phyloP scores from a whole-genome alignment of 108 stramenopile genomes.

The Ochromonas danica region DNA sequence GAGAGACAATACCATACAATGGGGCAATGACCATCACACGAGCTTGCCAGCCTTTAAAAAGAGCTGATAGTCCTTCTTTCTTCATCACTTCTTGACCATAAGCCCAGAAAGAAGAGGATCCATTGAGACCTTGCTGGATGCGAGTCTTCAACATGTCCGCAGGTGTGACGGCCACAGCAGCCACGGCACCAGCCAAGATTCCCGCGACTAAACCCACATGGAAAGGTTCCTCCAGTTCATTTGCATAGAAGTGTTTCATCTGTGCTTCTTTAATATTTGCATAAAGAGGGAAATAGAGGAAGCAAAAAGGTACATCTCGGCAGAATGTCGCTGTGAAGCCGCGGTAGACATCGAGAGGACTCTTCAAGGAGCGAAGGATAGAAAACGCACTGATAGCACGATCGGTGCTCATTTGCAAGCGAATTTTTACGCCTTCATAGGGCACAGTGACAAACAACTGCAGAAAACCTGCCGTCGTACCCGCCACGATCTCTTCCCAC shows the following conservation, averaged over 20 bases:
- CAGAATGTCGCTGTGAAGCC: constrained; percentile 45
- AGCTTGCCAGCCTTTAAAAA: no score
- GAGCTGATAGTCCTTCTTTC: no score
- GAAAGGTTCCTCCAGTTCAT: constrained; percentile 29
- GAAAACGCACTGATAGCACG: constrained; percentile 28
- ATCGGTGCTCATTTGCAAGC: constrained; percentile 42
- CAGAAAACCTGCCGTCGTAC: constrained; percentile 39
- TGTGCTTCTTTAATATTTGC: constrained; percentile 44
- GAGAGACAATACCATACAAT: no score
- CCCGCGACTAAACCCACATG: constrained; percentile 55
- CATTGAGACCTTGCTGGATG: no score
- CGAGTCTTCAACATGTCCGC: constrained; percentile 62
- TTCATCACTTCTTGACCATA: no score
- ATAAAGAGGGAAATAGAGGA: constrained; percentile 49
- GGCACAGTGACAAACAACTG: constrained; percentile 48
- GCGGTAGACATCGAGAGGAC: constrained; percentile 46
- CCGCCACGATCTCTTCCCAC: constrained; percentile 44
- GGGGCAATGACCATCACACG: no score
- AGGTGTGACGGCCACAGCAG: constrained; percentile 57
- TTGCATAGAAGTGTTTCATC: constrained; percentile 18
- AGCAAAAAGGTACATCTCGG: constrained; percentile 48
- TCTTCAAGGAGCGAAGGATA: no score
- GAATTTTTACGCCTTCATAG: constrained; percentile 47
- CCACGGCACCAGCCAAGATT: constrained; percentile 53
- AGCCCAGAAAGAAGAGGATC: no score